Evolutionary conservation across 2,329 filamentous ascomycete genomes (phyloP), one percentile per base, ranked within the genome.

Genomic region (Coniochaeta sp.): DNA sequence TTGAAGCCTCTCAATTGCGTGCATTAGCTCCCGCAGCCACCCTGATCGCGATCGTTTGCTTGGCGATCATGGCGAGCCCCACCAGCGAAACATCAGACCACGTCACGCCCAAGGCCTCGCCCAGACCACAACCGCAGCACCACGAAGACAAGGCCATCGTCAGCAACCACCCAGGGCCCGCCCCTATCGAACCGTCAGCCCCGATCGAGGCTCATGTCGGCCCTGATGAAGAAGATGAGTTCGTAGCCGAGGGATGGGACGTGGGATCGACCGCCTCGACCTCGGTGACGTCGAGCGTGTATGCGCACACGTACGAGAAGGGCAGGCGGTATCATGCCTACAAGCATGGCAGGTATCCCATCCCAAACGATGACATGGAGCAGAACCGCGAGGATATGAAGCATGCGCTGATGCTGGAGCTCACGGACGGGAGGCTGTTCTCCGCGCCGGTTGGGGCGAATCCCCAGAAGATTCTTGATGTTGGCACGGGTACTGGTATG

Each of bases 371-470:
- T 51, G 58, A 61, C 20, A 12, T 55, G 2, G 65, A 67, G 52
- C 63, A 65, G 54, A 62, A 65, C 16, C 60, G 65, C 24, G 57
- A 67, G 32, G 64, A 67, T 38, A 53, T 67, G 51, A 61, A 62
- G 49, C 66, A 68, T 53, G 55, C 55, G 1, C 33, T 57, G 32
- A 67, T 72, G 50, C 60, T 63, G 3, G 60, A 73, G 50, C 42
- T 63, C 8, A 58, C 60, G 24, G 35, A 46, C 16, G 42, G 42
- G 3, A 46, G 24, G 13, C n/a, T 46, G 13, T 46, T 46, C 24
- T 46, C 24, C 24, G 42, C 42, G 16, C 42, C 42, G 6, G 10
- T 46, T 3, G 16, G 16, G 10, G 42, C 4, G 16, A 46, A 46
- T 18, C 16, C 13, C 13, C 42, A 46, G 42, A 26, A 27, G 13